phyloP scores from a whole-genome alignment of 192 early-diverging fungal genomes.

The Coemansia sp. region DNA sequence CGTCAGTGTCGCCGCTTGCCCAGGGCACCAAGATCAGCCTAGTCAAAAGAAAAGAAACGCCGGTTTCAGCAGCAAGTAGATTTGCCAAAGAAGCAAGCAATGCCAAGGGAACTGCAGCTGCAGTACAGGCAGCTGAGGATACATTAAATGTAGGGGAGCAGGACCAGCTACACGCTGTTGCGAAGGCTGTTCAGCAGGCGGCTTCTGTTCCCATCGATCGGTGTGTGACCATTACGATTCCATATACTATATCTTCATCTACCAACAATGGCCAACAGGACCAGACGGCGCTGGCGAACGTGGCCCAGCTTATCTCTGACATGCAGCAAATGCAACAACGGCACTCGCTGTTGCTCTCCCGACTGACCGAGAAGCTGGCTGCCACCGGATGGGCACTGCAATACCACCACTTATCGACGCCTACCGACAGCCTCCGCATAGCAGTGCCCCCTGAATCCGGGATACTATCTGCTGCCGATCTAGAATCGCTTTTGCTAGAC shows the following conservation, averaged over 20 bases:
- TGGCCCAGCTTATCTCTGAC: conserved; percentile 22
- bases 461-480: conserved; percentile 18
- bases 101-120: background rate
- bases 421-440: conserved; percentile 23
- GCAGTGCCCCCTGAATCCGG: conserved; percentile 40
- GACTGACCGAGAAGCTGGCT: conserved; percentile 40
- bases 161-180: conserved; percentile 13
- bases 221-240: conserved; percentile 41
- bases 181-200: conserved; percentile 14
- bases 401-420: conserved; percentile 18
- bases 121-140: background rate
- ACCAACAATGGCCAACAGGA: background rate
- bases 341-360: conserved; percentile 29
- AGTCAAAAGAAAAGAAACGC: background rate
- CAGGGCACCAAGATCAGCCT: conserved; percentile 5
- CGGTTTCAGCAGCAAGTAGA: background rate
- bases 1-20: conserved; percentile 10
- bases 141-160: background rate
- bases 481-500: conserved; percentile 29
- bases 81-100: background rate
- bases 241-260: conserved; percentile 14
- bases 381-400: conserved; percentile 36
- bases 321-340: conserved; percentile 19
- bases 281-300: conserved; percentile 12
- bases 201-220: conserved; percentile 17